Conservation (phyloP, 169 alveolate genomes). For the Perkinsus olseni region DNA sequence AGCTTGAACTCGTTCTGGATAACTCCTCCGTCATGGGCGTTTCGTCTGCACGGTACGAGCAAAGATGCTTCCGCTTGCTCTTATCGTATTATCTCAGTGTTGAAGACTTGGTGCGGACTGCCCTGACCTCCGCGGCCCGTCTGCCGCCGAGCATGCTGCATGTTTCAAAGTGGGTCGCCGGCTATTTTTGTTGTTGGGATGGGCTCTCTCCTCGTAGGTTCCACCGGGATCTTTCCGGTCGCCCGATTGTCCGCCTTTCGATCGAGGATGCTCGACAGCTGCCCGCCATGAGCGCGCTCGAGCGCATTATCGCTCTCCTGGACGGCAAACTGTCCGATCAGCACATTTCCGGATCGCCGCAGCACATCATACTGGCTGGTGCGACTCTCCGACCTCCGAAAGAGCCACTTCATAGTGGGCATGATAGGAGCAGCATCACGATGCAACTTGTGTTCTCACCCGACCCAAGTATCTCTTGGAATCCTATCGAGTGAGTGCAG, state of each 20-base stretch:
- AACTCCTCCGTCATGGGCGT: not conserved
- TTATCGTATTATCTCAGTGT: not conserved
- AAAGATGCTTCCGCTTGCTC: not conserved
- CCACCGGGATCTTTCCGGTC: not conserved
- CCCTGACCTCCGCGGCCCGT: not conserved
- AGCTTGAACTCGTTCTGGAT: not conserved
- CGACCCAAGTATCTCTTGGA: not conserved
- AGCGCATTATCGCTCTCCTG: not conserved
- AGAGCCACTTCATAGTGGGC: not conserved
- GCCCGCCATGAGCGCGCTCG: not conserved
- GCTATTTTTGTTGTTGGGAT: not conserved
- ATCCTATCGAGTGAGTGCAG: not conserved
- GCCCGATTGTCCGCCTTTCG: not conserved
- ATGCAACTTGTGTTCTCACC: not conserved
- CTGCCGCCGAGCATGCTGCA: not conserved
- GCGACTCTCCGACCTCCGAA: not conserved
- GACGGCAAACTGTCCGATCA: not conserved
- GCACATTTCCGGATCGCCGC: not conserved
- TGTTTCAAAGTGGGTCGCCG: not conserved
- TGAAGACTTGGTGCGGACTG: not conserved
- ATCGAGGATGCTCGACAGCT: not conserved
- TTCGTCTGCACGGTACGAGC: not conserved
- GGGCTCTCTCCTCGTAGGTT: not conserved
- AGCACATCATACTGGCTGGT: not conserved
- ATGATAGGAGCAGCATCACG: not conserved